Evolutionary conservation across 257 asterid genomes (phyloP).

Genomic region (Solanum appendiculatum): DNA sequence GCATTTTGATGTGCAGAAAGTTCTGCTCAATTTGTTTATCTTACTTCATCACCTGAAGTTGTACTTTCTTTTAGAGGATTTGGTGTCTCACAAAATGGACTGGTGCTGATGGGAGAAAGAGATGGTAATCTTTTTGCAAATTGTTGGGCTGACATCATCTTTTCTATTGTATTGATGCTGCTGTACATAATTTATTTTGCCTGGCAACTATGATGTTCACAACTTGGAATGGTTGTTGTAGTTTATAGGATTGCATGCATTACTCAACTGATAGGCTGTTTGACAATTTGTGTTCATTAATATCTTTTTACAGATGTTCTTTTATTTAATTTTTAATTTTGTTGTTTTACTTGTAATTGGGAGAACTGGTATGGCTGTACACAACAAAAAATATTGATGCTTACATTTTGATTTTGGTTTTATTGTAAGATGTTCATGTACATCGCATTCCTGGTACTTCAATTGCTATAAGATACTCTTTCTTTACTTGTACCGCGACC

Average conservation of each 20-base stretch:
- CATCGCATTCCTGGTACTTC: too few species aligned
- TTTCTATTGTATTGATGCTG: too few species aligned
- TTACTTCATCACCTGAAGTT: not conserved
- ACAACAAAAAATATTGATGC: not conserved
- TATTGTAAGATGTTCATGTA: not conserved
- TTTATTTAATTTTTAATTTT: not conserved
- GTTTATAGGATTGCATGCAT: too few species aligned
- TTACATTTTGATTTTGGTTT: not conserved
- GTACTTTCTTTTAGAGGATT: slow-evolving; percentile 35
- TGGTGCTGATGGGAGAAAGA: slow-evolving; percentile 68
- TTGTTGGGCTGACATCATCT: too few species aligned
- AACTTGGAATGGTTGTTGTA: too few species aligned
- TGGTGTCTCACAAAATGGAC: slow-evolving; percentile 77
- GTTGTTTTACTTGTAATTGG: not conserved
- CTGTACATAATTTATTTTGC: too few species aligned
- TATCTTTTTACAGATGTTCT: not conserved
- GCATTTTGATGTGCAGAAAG: not conserved
- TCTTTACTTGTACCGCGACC: too few species aligned
- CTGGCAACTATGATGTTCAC: too few species aligned
- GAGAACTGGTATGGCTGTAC: not conserved
- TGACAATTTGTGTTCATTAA: not conserved
- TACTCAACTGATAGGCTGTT: not conserved
- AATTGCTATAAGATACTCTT: too few species aligned
- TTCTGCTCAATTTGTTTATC: not conserved
- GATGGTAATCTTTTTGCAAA: slow-evolving; percentile 37